These are phyloP conservation scores for Escallonia herrerae DNA, from an alignment of 129 eudicot species.

Conservation along the genomic window DNA sequence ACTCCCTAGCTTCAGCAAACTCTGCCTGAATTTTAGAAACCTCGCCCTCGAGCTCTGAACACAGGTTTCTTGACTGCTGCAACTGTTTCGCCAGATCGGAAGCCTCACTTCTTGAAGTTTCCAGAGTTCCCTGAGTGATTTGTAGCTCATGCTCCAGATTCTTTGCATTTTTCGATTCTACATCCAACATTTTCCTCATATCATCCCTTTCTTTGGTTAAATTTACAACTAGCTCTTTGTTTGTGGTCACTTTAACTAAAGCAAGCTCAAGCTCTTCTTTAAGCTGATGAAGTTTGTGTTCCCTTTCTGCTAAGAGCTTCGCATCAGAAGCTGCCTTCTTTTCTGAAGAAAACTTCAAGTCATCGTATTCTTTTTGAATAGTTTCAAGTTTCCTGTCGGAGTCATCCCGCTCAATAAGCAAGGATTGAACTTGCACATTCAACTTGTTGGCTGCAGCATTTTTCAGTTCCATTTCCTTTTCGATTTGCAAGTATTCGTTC, in stretches of 20 bases:
- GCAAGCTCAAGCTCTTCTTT: constrained; percentile 47
- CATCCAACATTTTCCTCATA: constrained; percentile 33
- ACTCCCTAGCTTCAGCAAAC: constrained; percentile 40
- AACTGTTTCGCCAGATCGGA: constrained; percentile 38
- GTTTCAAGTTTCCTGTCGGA: constrained; percentile 33
- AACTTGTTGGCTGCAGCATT: constrained; percentile 33
- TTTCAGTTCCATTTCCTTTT: constrained; percentile 46
- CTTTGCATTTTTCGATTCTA: constrained; percentile 34
- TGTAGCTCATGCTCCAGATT: constrained; percentile 46
- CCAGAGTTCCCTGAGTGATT: constrained; percentile 21
- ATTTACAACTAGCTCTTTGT: constrained; percentile 25
- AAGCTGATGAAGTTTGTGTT: constrained; percentile 36
- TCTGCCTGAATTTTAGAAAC: constrained; percentile 31
- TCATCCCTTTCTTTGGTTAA: constrained; percentile 55
- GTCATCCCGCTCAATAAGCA: constrained; percentile 37
- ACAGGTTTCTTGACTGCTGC: constrained; percentile 31
- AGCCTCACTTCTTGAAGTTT: constrained; percentile 40
- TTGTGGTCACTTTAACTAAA: constrained; percentile 27
- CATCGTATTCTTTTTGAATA: constrained; percentile 25
- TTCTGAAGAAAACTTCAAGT: constrained; percentile 32
- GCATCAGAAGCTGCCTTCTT: constrained; percentile 62
- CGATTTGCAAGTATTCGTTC: constrained; percentile 33
- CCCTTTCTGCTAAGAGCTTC: constrained; percentile 47
- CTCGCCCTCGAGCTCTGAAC: constrained; percentile 52
- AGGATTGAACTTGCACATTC: constrained; percentile 39